Evolutionary conservation across 2,329 filamentous ascomycete genomes (phyloP), one percentile per base, ranked within the genome.

Genomic region (Dothistroma septosporum): DNA sequence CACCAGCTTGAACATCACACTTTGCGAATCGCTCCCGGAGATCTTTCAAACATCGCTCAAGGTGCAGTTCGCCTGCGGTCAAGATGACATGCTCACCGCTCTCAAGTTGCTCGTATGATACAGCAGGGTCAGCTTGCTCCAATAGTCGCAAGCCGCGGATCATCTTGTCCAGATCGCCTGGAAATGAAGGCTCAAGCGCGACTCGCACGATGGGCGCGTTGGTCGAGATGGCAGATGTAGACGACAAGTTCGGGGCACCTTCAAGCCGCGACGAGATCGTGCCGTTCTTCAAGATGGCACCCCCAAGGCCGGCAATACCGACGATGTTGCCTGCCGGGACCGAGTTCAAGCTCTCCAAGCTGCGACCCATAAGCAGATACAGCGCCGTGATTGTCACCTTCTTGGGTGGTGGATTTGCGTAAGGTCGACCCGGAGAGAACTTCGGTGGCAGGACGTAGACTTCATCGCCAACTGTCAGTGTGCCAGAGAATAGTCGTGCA

Each of bases 301-400:
- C 93, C 71, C 94, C 92, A 0, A 99, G 84, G 1, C 94, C 94
- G 33, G 88, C 91, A 58, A 99, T 94, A 24, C 94, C 94, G 72
- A 99, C 97, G 4, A 99, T 89, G 8, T 96, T 92, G 48, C 94
- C 94, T 0, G 94, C 93, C 6, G 93, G 93, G 0, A 97, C 93
- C 0, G 88, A 89, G 16, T 85, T 83, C 0, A 99, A 83, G 1
- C 88, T 83, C 72, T 97, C 93, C 4, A 99, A 80, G 61, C 89
- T 89, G 61, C 93, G 85, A 32, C 94, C 94, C 94, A 99, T 99
- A 57, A 99, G 85, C 73, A 99, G 87, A 75, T 99, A 99, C 2
- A 99, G 80, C 1, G 90, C 90, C 16, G 87, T 92, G 55, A 99
- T 87, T 0, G 86, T 93, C 41, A 96, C 87, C 72, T 92, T 92